These are phyloP conservation scores for Coniochaeta pulveracea DNA, from an alignment of 2,329 filamentous ascomycete species.

Conservation along the genomic window DNA sequence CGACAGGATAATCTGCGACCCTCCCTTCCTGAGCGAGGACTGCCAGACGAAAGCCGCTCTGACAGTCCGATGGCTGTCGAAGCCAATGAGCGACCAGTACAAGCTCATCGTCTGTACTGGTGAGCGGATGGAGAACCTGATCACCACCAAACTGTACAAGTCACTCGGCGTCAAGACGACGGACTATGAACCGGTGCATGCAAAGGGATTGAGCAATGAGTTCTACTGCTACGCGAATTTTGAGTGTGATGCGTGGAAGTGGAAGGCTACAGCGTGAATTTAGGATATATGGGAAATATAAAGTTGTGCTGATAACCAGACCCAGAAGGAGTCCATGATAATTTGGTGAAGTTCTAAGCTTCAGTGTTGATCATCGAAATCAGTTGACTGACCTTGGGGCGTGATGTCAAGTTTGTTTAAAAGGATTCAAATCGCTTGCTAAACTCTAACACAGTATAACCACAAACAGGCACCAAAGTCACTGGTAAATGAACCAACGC, in stretches of 20 bases:
- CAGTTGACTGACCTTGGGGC: too few relatives aligned
- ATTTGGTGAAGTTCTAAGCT: too few relatives aligned
- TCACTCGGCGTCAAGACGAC: constrained; percentile 53
- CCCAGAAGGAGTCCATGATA: too few relatives aligned
- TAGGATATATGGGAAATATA: too few relatives aligned
- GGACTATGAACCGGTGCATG: constrained; percentile 56
- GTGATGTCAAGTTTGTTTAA: too few relatives aligned
- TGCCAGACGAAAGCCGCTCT: constrained; percentile 73
- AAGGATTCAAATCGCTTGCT: too few relatives aligned
- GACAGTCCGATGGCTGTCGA: constrained; percentile 63
- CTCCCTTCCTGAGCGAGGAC: constrained; percentile 69
- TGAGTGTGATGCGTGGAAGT: constrained; percentile 45
- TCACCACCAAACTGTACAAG: constrained; percentile 53
- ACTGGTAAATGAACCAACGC: too few relatives aligned
- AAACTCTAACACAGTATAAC: too few relatives aligned
- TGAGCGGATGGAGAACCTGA: constrained; percentile 58
- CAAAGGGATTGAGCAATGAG: constrained; percentile 67
- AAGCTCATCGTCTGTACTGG: constrained; percentile 61
- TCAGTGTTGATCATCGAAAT: too few relatives aligned
- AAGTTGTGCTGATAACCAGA: too few relatives aligned
- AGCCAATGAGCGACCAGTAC: constrained; percentile 14
- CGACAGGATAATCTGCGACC: constrained; percentile 64
- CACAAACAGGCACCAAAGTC: too few relatives aligned
- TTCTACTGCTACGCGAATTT: constrained; percentile 75
- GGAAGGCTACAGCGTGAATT: constrained; percentile 13